These are phyloP conservation scores for Phytophthora cajani DNA, from an alignment of 352 stramenopile genomes.

Conservation along the genomic window DNA sequence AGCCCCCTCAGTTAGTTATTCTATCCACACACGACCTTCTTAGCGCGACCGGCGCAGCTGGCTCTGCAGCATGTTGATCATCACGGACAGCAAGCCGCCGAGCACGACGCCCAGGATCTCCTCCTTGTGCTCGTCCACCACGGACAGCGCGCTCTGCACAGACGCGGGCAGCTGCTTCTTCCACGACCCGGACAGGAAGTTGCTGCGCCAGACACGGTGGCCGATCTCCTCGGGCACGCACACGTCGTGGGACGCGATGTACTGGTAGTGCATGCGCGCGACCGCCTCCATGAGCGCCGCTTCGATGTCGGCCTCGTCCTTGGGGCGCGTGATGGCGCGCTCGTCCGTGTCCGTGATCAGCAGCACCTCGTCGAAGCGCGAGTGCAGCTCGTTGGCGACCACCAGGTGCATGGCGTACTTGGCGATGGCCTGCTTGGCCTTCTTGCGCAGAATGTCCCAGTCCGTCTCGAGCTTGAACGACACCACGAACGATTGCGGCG, in stretches of 20 bases:
- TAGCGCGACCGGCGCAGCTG: constrained; percentile 51
- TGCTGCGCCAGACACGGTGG: constrained; percentile 35
- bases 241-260: constrained; percentile 69
- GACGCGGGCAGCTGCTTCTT: constrained; percentile 47
- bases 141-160: constrained; percentile 47
- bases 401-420: constrained; percentile 98
- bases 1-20: neutral
- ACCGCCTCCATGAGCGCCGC: constrained; percentile 65
- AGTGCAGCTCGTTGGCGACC: constrained; percentile 97
- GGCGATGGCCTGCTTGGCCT: constrained; percentile 92
- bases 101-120: constrained; percentile 78
- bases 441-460: constrained; percentile 91
- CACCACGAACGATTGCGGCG: constrained; percentile 94
- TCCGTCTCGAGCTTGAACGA: constrained; percentile 99
- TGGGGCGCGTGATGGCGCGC: constrained; percentile 54
- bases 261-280: constrained; percentile 74
- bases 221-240: constrained; percentile 64
- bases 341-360: constrained; percentile 75
- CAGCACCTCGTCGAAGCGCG: constrained; percentile 92
- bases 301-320: constrained; percentile 76
- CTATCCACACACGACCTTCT: constrained; percentile 5
- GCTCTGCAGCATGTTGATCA: constrained; percentile 77
- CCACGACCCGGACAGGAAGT: constrained; percentile 37
- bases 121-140: constrained; percentile 72
- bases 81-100: constrained; percentile 71